phyloP scores from a whole-genome alignment of 2,329 filamentous ascomycete genomes.

The Alternaria brassicae region DNA sequence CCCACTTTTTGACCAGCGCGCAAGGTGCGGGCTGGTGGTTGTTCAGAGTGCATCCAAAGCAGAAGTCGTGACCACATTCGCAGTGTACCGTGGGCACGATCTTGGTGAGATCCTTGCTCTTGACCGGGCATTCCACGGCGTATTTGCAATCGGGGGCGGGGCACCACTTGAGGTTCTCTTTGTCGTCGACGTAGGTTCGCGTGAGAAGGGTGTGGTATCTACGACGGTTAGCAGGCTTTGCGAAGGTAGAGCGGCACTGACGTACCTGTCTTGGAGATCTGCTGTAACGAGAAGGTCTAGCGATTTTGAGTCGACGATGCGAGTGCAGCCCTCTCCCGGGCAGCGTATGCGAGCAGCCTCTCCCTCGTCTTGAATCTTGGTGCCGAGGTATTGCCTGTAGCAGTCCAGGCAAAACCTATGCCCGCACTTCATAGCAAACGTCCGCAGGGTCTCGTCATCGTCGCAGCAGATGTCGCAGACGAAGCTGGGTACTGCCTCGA shows the following conservation, averaged over 20 bases:
- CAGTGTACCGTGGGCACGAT: constrained; percentile 92
- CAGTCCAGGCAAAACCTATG: constrained; percentile 94
- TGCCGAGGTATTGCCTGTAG: constrained; percentile 86
- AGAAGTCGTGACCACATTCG: constrained; percentile 84
- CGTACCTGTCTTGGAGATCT: constrained; percentile 63
- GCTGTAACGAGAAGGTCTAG: constrained; percentile 74
- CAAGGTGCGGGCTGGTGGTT: constrained; percentile 97
- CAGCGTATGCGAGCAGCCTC: constrained; percentile 96
- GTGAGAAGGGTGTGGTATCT: constrained; percentile 88
- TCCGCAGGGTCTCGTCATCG: constrained; percentile 76
- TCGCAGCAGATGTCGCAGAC: constrained; percentile 96
- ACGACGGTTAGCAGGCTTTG: constrained; percentile 21
- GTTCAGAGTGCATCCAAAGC: constrained; percentile 87
- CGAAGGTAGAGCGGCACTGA: neutral
- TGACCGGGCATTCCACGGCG: constrained; percentile 85
- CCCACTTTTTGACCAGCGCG: constrained; percentile 88
- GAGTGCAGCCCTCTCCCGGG: constrained; percentile 83
- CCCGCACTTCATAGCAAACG: constrained; percentile 93
- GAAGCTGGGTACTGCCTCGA: constrained; percentile 78
- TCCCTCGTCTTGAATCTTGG: constrained; percentile 95
- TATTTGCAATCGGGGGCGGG: constrained; percentile 97
- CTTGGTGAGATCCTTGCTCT: constrained; percentile 82
- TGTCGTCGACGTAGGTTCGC: constrained; percentile 96
- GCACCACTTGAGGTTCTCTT: constrained; percentile 95
- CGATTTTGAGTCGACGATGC: constrained; percentile 89